phyloP scores from a whole-genome alignment of 306 rosid species.

The Rosa rugosa region DNA sequence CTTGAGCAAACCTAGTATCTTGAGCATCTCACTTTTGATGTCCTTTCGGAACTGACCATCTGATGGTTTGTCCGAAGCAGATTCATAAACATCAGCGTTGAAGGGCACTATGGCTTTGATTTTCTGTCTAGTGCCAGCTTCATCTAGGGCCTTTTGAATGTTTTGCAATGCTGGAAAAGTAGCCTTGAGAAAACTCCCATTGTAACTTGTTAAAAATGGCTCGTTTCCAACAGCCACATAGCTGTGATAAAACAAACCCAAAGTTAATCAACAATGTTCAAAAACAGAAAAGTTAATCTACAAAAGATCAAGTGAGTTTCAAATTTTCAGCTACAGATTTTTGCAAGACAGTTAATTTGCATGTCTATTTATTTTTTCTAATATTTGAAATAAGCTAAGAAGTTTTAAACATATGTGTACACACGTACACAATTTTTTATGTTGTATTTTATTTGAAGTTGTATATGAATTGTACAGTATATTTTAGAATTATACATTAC shows the following conservation, averaged over 20 bases:
- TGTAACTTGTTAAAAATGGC: constrained; percentile 61
- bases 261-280: not conserved
- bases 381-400: too few relatives aligned
- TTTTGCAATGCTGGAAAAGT: constrained; percentile 74
- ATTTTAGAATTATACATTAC: too few relatives aligned
- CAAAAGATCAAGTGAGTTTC: not conserved
- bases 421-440: too few relatives aligned
- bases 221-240: constrained; percentile 82
- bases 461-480: too few relatives aligned
- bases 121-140: constrained; percentile 50
- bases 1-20: constrained; percentile 44
- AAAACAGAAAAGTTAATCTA: not conserved
- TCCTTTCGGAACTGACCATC: constrained; percentile 57
- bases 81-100: constrained; percentile 77
- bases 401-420: too few relatives aligned
- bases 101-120: constrained; percentile 61
- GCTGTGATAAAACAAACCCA: constrained; percentile 22
- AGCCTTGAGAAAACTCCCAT: constrained; percentile 28
- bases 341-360: not conserved
- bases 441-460: too few relatives aligned
- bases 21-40: constrained; percentile 26
- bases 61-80: constrained; percentile 54
- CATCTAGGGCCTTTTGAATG: constrained; percentile 60
- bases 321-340: not conserved
- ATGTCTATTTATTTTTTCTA: not conserved